phyloP scores from a whole-genome alignment of 108 stramenopile species.

The Stephanodiscus minutulus region DNA sequence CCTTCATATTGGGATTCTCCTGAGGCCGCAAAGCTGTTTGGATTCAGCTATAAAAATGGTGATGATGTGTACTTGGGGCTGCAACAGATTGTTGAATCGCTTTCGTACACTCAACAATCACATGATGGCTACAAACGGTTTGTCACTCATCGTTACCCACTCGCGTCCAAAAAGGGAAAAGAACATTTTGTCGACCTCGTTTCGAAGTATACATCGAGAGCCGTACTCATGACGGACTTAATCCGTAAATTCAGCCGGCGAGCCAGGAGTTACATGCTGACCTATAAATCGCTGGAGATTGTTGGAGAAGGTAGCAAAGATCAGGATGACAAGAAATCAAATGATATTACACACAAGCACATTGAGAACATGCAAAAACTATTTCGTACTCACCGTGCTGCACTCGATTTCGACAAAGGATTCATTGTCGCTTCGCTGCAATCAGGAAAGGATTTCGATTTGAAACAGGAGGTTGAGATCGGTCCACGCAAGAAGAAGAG shows the following conservation, averaged over 20 bases:
- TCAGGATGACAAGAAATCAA: background rate
- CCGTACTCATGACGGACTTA: background rate
- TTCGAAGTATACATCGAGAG: constrained; percentile 3
- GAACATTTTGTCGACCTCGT: background rate
- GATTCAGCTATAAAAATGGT: too few species aligned
- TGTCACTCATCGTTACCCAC: too few species aligned
- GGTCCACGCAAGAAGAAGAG: too few species aligned
- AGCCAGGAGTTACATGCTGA: constrained; percentile 12
- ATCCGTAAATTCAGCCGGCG: constrained; percentile 10
- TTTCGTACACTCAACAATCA: too few species aligned
- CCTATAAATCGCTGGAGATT: constrained; percentile 3
- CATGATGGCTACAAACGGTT: too few species aligned
- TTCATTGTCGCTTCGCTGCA: too few species aligned
- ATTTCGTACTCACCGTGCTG: constrained; percentile 17
- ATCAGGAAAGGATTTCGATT: too few species aligned
- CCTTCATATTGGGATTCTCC: too few species aligned
- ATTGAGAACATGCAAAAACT: constrained; percentile 21
- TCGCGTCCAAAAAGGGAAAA: background rate
- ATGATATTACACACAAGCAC: constrained; percentile 1
- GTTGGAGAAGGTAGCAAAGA: background rate
- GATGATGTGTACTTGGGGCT: too few species aligned
- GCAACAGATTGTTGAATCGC: too few species aligned
- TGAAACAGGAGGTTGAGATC: too few species aligned
- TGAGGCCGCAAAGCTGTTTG: too few species aligned
- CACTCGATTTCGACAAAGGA: constrained; percentile 19